A percentile compares a stretch with the other conserved stretches of the same genome.
These are phyloP conservation scores for Ceratocystis harringtonii DNA, from an alignment of 2,329 filamentous ascomycete genomes.

Conservation along the genomic window DNA sequence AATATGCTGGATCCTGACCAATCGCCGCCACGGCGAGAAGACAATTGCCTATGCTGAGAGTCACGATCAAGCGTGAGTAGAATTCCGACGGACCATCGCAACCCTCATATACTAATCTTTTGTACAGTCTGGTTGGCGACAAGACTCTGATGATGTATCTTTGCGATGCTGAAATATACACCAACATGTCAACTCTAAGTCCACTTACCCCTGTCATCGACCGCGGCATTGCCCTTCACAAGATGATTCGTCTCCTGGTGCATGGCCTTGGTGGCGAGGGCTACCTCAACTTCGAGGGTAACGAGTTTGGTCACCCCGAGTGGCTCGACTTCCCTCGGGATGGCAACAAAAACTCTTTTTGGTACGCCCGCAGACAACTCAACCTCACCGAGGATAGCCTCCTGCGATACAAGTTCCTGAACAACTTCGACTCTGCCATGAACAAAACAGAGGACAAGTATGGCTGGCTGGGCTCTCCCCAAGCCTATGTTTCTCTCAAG, in stretches of 20 bases:
- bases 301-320: slow-evolving; percentile 96
- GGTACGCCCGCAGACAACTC: slow-evolving; percentile 84
- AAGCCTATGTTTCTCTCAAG: slow-evolving; percentile 89
- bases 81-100: slow-evolving; percentile 18
- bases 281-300: slow-evolving; percentile 96
- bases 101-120: slow-evolving; percentile 6
- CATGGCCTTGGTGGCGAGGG: slow-evolving; percentile 87
- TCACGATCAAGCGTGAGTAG: slow-evolving; percentile 84
- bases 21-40: slow-evolving; percentile 89
- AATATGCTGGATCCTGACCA: slow-evolving; percentile 77
- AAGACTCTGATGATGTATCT: slow-evolving; percentile 97
- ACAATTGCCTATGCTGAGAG: slow-evolving; percentile 96
- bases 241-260: slow-evolving; percentile 91
- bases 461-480: slow-evolving; percentile 72
- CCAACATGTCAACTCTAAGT: slow-evolving; percentile 80
- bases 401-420: slow-evolving; percentile 78
- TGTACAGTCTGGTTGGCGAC: slow-evolving; percentile 70
- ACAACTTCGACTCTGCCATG: slow-evolving; percentile 89
- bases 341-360: slow-evolving; percentile 85
- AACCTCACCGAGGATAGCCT: slow-evolving; percentile 78
- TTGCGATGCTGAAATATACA: slow-evolving; percentile 93
- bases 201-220: slow-evolving; percentile 80
- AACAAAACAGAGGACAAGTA: slow-evolving; percentile 76
- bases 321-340: slow-evolving; percentile 97
- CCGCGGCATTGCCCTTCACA: slow-evolving; percentile 83